phyloP scores from a whole-genome alignment of 352 stramenopile species.

The Pythium graminicola region DNA sequence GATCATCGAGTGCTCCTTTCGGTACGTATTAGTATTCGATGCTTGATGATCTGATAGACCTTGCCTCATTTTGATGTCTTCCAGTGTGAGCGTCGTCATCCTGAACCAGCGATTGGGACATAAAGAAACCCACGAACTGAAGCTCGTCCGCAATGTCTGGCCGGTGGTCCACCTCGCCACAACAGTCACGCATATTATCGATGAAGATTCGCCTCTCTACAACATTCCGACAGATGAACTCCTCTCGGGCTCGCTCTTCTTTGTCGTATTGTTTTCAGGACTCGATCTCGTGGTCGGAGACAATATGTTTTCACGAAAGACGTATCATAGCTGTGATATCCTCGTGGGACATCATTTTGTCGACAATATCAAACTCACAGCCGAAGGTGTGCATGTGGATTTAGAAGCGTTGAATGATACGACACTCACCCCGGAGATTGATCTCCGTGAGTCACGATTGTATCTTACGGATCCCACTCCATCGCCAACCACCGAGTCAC shows the following conservation, averaged over 20 bases:
- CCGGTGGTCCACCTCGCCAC: constrained; percentile 51
- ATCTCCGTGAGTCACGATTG: constrained; percentile 25
- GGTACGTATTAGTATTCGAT: constrained; percentile 19
- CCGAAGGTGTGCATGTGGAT: constrained; percentile 50
- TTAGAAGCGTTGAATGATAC: constrained; percentile 50
- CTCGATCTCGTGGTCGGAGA: constrained; percentile 48
- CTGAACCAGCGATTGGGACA: constrained; percentile 37
- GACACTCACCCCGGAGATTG: constrained; percentile 25
- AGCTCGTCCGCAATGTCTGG: constrained; percentile 55
- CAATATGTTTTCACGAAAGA: constrained; percentile 53
- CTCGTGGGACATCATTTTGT: constrained; percentile 54
- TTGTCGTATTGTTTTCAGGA: constrained; percentile 49
- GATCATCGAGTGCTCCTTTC: constrained; percentile 52
- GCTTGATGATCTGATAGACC: background rate
- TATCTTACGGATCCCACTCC: background rate
- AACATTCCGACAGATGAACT: constrained; percentile 38
- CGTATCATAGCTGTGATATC: constrained; percentile 55
- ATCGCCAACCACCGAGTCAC: background rate
- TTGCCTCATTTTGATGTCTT: background rate
- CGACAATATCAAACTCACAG: constrained; percentile 50
- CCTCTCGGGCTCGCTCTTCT: constrained; percentile 43
- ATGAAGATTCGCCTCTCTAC: constrained; percentile 43
- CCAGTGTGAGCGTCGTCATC: constrained; percentile 46
- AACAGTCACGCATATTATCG: constrained; percentile 51
- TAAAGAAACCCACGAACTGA: constrained; percentile 46